Conservation (phyloP, 2,329 filamentous ascomycete genomes). For the Pseudogymnoascus sp. region DNA sequence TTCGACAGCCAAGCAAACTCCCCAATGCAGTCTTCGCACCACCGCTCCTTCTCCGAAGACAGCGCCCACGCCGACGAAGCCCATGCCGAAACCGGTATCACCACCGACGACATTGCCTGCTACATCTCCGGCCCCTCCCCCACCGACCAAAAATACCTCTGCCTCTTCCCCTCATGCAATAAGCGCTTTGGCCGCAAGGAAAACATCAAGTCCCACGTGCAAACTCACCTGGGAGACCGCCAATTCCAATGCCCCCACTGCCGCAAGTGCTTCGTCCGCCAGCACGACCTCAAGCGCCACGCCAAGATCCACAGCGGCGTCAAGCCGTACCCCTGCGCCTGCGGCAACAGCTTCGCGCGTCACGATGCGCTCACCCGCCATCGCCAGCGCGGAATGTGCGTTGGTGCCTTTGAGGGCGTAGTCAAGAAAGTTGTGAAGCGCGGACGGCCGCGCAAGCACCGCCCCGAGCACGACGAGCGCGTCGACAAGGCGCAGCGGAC, state of each 20-base stretch:
- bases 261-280: conserved; percentile 90
- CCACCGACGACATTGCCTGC: conserved; percentile 70
- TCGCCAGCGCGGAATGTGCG: conserved; percentile 91
- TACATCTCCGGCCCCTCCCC: conserved; percentile 67
- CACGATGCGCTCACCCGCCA: conserved; percentile 94
- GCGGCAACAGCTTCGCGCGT: conserved; percentile 87
- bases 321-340: conserved; percentile 91
- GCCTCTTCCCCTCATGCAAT: conserved; percentile 67
- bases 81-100: conserved; percentile 74
- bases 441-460: conserved; percentile 54
- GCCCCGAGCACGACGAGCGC: conserved; percentile 43
- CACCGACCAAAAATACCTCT: conserved; percentile 70
- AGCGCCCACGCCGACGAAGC: conserved; percentile 58
- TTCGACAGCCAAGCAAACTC: conserved; percentile 15
- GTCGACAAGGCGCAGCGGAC: conserved; percentile 50
- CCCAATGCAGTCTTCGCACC: conserved; percentile 30
- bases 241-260: conserved; percentile 93
- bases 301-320: conserved; percentile 95
- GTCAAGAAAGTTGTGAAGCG: conserved; percentile 60
- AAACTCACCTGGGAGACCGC: conserved; percentile 93
- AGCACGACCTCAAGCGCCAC: conserved; percentile 94
- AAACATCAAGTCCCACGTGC: conserved; percentile 97
- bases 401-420: conserved; percentile 82
- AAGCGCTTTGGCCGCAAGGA: conserved; percentile 96
- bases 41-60: conserved; percentile 50